phyloP scores from a whole-genome alignment of 176 grass and related monocot species.

The Alloteropsis semialata region DNA sequence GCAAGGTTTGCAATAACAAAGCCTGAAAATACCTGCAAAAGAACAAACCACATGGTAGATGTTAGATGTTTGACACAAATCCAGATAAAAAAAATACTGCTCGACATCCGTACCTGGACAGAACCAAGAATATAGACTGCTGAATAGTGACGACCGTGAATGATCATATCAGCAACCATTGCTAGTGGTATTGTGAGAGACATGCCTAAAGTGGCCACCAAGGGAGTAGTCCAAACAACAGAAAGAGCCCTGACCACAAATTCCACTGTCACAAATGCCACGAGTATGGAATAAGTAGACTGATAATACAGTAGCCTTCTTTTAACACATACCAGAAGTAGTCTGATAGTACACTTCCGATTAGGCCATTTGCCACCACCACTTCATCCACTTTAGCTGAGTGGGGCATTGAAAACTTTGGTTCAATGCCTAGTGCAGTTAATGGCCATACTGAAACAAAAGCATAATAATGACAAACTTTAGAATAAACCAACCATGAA shows the following conservation, averaged over 20 bases:
- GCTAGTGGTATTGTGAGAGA: slow-evolving; percentile 96
- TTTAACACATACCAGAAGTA: slow-evolving; percentile 74
- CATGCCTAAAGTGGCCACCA: slow-evolving; percentile 97
- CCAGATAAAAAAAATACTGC: not conserved
- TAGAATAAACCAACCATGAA: not conserved
- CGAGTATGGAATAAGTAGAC: not conserved
- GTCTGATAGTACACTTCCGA: slow-evolving; percentile 91
- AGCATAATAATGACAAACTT: not conserved
- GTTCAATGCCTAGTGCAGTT: slow-evolving; percentile 84
- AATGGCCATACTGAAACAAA: slow-evolving; percentile 86
- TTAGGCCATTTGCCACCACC: slow-evolving; percentile 87
- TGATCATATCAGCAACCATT: slow-evolving; percentile 93
- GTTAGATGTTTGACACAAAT: not conserved
- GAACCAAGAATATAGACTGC: slow-evolving; percentile 92
- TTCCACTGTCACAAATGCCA: not conserved
- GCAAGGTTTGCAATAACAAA: slow-evolving; percentile 89
- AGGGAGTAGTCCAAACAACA: slow-evolving; percentile 94
- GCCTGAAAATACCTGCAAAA: slow-evolving; percentile 87
- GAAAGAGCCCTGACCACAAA: slow-evolving; percentile 73
- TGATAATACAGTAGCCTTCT: not conserved
- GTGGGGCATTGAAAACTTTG: slow-evolving; percentile 95
- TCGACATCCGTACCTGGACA: slow-evolving; percentile 58
- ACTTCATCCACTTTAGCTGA: slow-evolving; percentile 97
- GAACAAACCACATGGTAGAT: slow-evolving; percentile 1
- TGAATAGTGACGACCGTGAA: slow-evolving; percentile 96